Percentiles rank a stretch among this genome's conserved stretches.
phyloP scores from a whole-genome alignment of 2,329 filamentous ascomycete genomes.

The Sporothrix humicola region DNA sequence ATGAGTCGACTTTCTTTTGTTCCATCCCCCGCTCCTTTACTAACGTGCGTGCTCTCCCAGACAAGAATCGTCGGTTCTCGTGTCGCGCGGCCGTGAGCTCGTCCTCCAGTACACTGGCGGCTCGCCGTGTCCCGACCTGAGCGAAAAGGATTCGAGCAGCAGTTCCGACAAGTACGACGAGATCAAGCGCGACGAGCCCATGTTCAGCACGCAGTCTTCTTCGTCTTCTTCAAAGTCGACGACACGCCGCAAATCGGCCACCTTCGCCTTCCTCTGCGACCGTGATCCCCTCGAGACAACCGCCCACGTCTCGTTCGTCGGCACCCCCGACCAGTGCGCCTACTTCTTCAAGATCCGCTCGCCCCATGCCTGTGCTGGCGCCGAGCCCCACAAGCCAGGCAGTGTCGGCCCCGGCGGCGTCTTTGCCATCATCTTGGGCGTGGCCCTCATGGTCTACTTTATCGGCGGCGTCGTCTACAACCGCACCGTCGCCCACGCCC shows the following conservation, averaged over 20 bases:
- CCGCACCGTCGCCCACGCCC: conserved; percentile 88
- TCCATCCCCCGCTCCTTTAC: neutral
- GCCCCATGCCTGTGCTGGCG: conserved; percentile 74
- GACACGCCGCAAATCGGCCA: conserved; percentile 72
- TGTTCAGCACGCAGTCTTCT: conserved; percentile 19
- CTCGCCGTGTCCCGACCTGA: conserved; percentile 69
- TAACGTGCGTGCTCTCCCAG: conserved; percentile 45
- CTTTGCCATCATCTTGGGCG: conserved; percentile 82
- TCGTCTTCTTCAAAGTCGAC: conserved; percentile 22
- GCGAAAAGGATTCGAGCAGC: conserved; percentile 41
- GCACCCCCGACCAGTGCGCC: conserved; percentile 86
- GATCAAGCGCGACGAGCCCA: conserved; percentile 39
- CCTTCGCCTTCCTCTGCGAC: conserved; percentile 93
- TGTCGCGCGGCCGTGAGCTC: conserved; percentile 72
- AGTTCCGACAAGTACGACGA: conserved; percentile 42
- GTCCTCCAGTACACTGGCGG: conserved; percentile 78
- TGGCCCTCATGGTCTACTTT: conserved; percentile 84
- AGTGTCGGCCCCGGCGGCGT: conserved; percentile 73
- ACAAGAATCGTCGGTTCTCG: conserved; percentile 59
- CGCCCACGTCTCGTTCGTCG: conserved; percentile 81
- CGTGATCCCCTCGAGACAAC: conserved; percentile 72
- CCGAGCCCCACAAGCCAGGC: conserved; percentile 73
- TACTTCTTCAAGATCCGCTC: conserved; percentile 96
- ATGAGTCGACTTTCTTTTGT: too few relatives aligned
- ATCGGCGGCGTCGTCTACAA: conserved; percentile 95